Evolutionary conservation across 306 rosid genomes (phyloP), one percentile per base, ranked within the genome.

Genomic region (Lupinus albus): DNA sequence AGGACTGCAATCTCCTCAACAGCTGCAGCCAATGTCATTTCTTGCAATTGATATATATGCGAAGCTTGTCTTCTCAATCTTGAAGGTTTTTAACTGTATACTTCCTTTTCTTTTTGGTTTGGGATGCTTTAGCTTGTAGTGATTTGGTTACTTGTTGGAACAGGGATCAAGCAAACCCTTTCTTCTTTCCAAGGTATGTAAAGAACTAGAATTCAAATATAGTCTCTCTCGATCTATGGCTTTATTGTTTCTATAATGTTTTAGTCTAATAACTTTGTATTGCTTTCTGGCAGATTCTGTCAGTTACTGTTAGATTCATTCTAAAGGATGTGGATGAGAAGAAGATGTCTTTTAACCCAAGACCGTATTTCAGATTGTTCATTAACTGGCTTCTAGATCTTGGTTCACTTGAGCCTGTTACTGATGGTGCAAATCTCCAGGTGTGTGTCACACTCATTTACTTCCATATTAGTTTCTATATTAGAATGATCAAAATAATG

Each of bases 301-400:
- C 78, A 2, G 96, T 94, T 56, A 85, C 95, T 18, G 87, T 94
- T 32, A 82, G 87, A 77, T 85, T 81, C 64, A 79, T 94, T 76
- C 78, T 82, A 69, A 90, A 87, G 72, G 96, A 90, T 47, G 89
- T 97, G 0, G 99, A 94, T 77, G 99, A 90, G 69, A 94, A 88
- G 87, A 91, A 94, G 80, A 68, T 81, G 10, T 80, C 89, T 14
- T 90, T 91, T 72, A 94, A 88, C 77, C 86, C 92, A 32, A 85
- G 99, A 61, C 99, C 97, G 10, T 91, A 79, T 76, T 94, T 90
- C 73, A 90, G 99, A 88, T 81, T 94, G 87, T 86, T 91, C 63
- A 82, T 94, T 61, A 85, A 86, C 65, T 90, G 96, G 97, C 87
- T 94, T 71, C 81, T 79, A 54, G 99, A 94, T 79, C 95, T 94